Evolutionary conservation across 805 yeast species (phyloP), one percentile per base, ranked within the genome.

Genomic region (Candida corydali): DNA sequence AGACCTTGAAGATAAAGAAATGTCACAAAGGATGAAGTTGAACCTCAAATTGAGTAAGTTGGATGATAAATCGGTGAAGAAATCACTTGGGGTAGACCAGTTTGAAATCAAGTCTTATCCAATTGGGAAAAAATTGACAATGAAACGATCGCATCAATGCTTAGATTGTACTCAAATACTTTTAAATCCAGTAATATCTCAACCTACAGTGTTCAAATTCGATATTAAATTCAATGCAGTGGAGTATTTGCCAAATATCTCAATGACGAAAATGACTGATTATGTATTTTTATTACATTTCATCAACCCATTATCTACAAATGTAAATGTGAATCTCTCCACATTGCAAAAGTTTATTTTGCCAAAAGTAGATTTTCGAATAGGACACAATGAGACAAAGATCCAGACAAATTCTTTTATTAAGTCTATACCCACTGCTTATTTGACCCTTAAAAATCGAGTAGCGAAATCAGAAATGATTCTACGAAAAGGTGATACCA

Each of bases 341-440:
- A 16, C 30, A 6, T 31, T 40, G 2, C 4, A 18, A 16, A 4
- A 32, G 17, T 27, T 26, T 17, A 25, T 52, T 5, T 37, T 65
- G 3, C 69, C 70, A 3, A 40, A 50, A 9, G 42, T 61, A 0
- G 44, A 50, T 4, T 39, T 57, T 26, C 36, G 36, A 1, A 33
- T 65, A 1, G 49, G 54, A 30, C 34, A 54, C 33, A 36, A 44
- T 20, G 22, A 50, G 27, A 34, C 57, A 15, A 34, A 54, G 32
- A 36, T 44, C 19, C 20, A 50, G 27, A 34, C 57, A 15, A 47
- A 47, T 17, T 52, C 47, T 6, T 34, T 52, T 5, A 46, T 64
- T 15, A 56, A 63, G 24, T 43, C 57, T 1, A 53, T 66, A 2
- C 73, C 73, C 1, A 61, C 70, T 5, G 46, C 57, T 2, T 53